phyloP scores from a whole-genome alignment of 2,329 filamentous ascomycete genomes.

The Lasiodiplodia hormozganensis region DNA sequence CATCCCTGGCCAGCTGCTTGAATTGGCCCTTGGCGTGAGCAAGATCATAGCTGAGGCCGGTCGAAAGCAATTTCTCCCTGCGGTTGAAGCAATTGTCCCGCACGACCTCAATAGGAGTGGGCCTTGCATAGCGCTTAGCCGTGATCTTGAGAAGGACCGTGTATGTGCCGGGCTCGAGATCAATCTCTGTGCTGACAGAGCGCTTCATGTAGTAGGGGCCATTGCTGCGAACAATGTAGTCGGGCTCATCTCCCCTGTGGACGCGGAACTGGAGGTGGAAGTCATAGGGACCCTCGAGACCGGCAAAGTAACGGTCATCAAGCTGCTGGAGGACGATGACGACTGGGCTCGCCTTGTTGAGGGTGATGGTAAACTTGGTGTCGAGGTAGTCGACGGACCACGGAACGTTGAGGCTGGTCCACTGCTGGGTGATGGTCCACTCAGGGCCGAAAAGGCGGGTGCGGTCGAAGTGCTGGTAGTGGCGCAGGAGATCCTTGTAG shows the following conservation, averaged over 20 bases:
- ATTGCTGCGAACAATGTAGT: conserved; percentile 63
- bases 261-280: conserved; percentile 66
- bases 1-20: conserved; percentile 55
- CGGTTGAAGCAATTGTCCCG: conserved; percentile 66
- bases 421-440: conserved; percentile 67
- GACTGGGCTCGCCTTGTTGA: conserved; percentile 59
- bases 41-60: conserved; percentile 73
- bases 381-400: conserved; percentile 68
- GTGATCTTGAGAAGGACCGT: conserved; percentile 76
- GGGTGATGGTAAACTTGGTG: conserved; percentile 64
- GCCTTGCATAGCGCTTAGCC: conserved; percentile 54
- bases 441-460: conserved; percentile 66
- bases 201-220: conserved; percentile 68
- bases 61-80: conserved; percentile 65
- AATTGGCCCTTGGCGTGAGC: conserved; percentile 69
- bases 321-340: conserved; percentile 67
- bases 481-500: conserved; percentile 63
- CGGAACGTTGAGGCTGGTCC: conserved; percentile 65
- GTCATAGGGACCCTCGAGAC: conserved; percentile 57
- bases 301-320: conserved; percentile 66
- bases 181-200: conserved; percentile 77
- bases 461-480: conserved; percentile 66
- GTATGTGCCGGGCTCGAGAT: conserved; percentile 76
- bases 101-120: conserved; percentile 71
- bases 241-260: conserved; percentile 60